These are phyloP conservation scores for Colletotrichum musae DNA, from an alignment of 2,329 filamentous ascomycete genomes.

Conservation along the genomic window DNA sequence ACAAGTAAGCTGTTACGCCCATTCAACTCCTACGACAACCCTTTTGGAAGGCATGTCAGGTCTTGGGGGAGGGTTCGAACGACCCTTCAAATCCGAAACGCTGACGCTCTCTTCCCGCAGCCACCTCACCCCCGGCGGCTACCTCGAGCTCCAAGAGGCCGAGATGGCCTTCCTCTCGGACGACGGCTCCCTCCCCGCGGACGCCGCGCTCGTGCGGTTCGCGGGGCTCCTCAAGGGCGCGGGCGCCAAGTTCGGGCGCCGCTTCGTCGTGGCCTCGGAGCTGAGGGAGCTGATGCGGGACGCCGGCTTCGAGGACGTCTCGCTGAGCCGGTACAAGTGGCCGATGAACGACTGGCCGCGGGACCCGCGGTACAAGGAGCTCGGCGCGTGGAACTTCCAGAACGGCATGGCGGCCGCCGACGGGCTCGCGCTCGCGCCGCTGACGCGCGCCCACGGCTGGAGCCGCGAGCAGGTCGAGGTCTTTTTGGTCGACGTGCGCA, in stretches of 20 bases:
- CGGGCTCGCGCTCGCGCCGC: conserved; percentile 1
- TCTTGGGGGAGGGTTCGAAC: too few species aligned
- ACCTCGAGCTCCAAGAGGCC: conserved; percentile 6
- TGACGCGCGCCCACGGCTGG: not conserved
- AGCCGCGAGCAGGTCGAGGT: conserved; percentile 13
- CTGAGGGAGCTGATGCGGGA: conserved; percentile 58
- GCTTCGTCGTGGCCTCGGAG: not conserved
- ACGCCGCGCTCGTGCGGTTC: not conserved
- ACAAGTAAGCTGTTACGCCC: conserved; percentile 41
- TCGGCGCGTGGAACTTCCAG: conserved; percentile 51
- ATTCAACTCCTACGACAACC: not conserved
- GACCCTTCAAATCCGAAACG: too few species aligned
- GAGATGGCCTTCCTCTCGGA: not conserved
- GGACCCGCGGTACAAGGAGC: conserved; percentile 64
- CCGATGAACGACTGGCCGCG: conserved; percentile 67
- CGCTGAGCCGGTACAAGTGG: conserved; percentile 63
- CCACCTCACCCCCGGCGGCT: not conserved
- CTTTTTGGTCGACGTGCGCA: conserved; percentile 43
- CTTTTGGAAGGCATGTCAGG: too few species aligned
- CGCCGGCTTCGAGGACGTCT: conserved; percentile 68
- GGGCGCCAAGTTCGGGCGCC: not conserved
- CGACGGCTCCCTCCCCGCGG: not conserved
- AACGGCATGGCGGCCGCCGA: conserved; percentile 1
- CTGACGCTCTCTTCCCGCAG: not conserved
- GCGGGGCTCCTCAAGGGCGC: not conserved